Evolutionary conservation across 2,329 filamentous ascomycete genomes (phyloP).

Genomic region (Paecilomyces niveus): DNA sequence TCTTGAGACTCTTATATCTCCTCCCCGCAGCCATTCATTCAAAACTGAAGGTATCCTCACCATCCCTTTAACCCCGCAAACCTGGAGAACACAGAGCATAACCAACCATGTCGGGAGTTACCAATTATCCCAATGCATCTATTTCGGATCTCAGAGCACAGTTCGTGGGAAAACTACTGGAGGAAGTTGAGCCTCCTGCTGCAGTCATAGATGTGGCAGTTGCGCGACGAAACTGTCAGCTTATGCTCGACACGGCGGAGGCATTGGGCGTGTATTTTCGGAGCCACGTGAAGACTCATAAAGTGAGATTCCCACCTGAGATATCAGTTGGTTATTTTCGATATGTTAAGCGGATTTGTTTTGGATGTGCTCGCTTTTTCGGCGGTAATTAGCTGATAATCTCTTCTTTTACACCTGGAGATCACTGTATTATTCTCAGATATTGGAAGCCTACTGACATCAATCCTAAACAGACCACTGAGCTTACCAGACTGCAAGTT

Average conservation of each 20-base stretch:
- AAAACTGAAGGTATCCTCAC: background rate
- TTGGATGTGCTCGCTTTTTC: background rate
- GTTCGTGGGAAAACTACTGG: slow-evolving; percentile 54
- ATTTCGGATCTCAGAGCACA: slow-evolving; percentile 8
- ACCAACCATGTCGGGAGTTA: slow-evolving; percentile 8
- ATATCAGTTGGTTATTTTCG: background rate
- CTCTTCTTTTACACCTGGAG: too few relatives aligned
- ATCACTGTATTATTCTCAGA: background rate
- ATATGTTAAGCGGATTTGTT: background rate
- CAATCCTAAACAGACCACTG: slow-evolving; percentile 42
- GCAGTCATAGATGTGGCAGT: slow-evolving; percentile 61
- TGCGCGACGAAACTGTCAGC: slow-evolving; percentile 58
- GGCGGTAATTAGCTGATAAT: background rate
- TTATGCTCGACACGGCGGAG: slow-evolving; percentile 61
- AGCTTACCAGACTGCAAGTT: slow-evolving; percentile 62
- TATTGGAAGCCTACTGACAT: background rate
- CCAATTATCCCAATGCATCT: slow-evolving; percentile 9
- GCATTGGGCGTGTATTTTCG: slow-evolving; percentile 59
- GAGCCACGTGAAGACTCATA: slow-evolving; percentile 76
- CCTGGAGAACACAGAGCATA: background rate
- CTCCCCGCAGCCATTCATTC: background rate
- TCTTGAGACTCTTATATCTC: background rate
- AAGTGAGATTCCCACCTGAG: slow-evolving; percentile 27
- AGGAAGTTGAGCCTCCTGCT: slow-evolving; percentile 56
- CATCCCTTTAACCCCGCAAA: background rate